Evolutionary conservation across 2,329 filamentous ascomycete species (phyloP).

Genomic region (Sclerotinia trifoliorum): DNA sequence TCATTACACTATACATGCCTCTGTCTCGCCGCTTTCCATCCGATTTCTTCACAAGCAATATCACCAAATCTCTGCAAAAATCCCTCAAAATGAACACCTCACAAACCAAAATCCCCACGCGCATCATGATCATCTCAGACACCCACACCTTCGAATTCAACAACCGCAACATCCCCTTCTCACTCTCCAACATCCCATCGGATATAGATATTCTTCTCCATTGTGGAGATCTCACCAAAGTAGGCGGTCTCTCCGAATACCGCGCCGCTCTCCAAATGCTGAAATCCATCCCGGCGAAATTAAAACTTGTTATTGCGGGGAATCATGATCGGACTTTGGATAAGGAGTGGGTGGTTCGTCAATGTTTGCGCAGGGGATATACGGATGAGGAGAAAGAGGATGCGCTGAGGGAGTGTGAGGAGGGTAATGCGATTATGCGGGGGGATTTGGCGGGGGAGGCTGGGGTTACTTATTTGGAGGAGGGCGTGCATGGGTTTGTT

Average conservation of each 20-base stretch:
- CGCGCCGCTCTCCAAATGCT: slow-evolving; percentile 31
- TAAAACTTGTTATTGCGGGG: slow-evolving; percentile 61
- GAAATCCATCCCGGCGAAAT: slow-evolving; percentile 46
- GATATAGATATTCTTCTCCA: slow-evolving; percentile 42
- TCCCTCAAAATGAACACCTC: slow-evolving; percentile 6
- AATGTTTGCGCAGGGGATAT: background rate
- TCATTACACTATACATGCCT: background rate
- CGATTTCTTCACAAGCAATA: background rate
- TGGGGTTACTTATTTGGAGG: slow-evolving; percentile 39
- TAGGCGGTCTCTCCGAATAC: slow-evolving; percentile 35
- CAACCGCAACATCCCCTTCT: slow-evolving; percentile 28
- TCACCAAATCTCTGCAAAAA: background rate
- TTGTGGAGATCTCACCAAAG: slow-evolving; percentile 43
- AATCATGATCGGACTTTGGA: slow-evolving; percentile 60
- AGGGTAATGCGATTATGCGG: slow-evolving; percentile 32
- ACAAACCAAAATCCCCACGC: slow-evolving; percentile 27
- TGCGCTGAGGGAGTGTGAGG: slow-evolving; percentile 20
- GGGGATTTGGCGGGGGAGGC: slow-evolving; percentile 31
- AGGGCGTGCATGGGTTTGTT: slow-evolving; percentile 38
- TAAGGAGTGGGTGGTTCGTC: slow-evolving; percentile 42
- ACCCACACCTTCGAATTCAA: slow-evolving; percentile 36
- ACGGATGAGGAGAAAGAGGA: background rate
- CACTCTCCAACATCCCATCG: slow-evolving; percentile 35
- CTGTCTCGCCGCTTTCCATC: background rate
- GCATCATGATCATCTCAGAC: slow-evolving; percentile 37